Evolutionary conservation across 306 rosid genomes (phyloP), one percentile per base, ranked within the genome.

Genomic region (Abrus pulchellus): DNA sequence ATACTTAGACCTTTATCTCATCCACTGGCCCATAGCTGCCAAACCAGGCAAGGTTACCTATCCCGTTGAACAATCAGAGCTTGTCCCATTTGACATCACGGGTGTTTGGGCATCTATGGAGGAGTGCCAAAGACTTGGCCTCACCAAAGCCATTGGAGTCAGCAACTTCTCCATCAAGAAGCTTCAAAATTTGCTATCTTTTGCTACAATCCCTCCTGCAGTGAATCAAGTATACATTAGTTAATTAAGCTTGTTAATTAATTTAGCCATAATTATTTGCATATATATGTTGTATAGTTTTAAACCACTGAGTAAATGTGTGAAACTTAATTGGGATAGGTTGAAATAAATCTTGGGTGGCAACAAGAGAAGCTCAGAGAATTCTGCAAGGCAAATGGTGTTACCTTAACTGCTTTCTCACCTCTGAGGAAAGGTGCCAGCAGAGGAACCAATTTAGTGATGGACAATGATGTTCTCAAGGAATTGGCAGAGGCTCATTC

Each of bases 101-200:
- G 88, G 90, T 7, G 94, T 92, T 13, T 94, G 98, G 98, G 85
- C 62, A 60, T 88, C 84, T 40, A 86, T 94, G 97, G 97, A 94
- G 76, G 92, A 88, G 63, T 87, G 92, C 77, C 82, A 90, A 57
- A 88, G 54, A 28, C 87, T 92, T 28, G 97, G 97, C n/a, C 97
- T 94, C 78, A 82, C 98, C 9, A 94, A 89, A 82, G 90, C 85
- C 59, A 90, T 94, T 43, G 98, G 98, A 8, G 97, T 85, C 13
- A 88, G 97, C 82, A 94, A 94, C 83, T 92, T 94, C 94, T 89
- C 98, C 5, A 14, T 83, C 80, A 86, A 75, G 33, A 87, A 75
- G 87, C 97, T 94, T 60, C 57, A 94, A 8, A 78, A 88, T 4
- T 85, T 92, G 52, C 88, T 92, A 28, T 83, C 94, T 72, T 64